Percentiles rank a stretch among this genome's conserved stretches.
Conservation (phyloP, 2,329 filamentous ascomycete genomes). For the Botrytis fragariae region DNA sequence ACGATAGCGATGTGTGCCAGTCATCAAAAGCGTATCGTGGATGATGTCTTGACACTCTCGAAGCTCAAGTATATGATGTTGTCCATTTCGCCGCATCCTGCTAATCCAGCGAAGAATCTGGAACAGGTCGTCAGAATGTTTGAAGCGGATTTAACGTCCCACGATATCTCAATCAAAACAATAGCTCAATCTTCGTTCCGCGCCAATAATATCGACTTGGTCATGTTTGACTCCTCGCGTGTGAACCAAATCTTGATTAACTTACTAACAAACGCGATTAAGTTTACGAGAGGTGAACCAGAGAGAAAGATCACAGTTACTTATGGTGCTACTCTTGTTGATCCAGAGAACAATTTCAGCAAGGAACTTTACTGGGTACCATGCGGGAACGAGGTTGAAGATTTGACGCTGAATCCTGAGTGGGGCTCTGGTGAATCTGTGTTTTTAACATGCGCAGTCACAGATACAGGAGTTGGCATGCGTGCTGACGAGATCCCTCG, state of each 20-base stretch:
- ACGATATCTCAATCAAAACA: slow-evolving; percentile 65
- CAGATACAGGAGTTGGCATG: slow-evolving; percentile 74
- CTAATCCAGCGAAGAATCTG: slow-evolving; percentile 61
- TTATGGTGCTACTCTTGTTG: slow-evolving; percentile 23
- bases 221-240: slow-evolving; percentile 68
- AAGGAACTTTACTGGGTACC: slow-evolving; percentile 29
- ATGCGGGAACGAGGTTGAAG: slow-evolving; percentile 21
- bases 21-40: slow-evolving; percentile 77
- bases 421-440: slow-evolving; percentile 48
- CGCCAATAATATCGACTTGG: slow-evolving; percentile 59
- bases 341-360: slow-evolving; percentile 26
- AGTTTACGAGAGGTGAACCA: slow-evolving; percentile 69
- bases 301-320: slow-evolving; percentile 53
- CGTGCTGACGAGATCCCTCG: slow-evolving; percentile 67
- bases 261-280: slow-evolving; percentile 76
- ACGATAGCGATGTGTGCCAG: slow-evolving; percentile 76
- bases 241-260: slow-evolving; percentile 81
- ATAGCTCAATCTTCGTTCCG: slow-evolving; percentile 61
- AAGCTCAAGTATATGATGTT: slow-evolving; percentile 76
- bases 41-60: slow-evolving; percentile 70
- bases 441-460: slow-evolving; percentile 70
- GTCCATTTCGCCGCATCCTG: slow-evolving; percentile 67
- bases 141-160: slow-evolving; percentile 67
- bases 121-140: slow-evolving; percentile 74
- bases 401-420: slow-evolving; percentile 30